These are phyloP conservation scores for Claviceps purpurea DNA, from an alignment of 2,329 filamentous ascomycete species.

Conservation along the genomic window DNA sequence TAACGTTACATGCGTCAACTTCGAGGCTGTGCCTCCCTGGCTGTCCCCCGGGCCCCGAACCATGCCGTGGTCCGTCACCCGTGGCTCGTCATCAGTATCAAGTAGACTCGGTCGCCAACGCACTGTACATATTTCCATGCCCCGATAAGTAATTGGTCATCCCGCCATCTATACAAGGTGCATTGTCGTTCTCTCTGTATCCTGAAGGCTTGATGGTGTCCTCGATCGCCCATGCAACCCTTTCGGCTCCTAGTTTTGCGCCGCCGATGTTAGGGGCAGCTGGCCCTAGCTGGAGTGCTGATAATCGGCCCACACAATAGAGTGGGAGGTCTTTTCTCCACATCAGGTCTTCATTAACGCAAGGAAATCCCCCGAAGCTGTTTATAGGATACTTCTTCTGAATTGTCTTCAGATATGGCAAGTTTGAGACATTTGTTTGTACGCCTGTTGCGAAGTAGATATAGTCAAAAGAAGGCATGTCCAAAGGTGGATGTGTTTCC, in stretches of 20 bases:
- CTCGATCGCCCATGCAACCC: conserved; percentile 57
- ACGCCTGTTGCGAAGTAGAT: conserved; percentile 68
- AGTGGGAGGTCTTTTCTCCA: conserved; percentile 62
- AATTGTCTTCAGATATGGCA: conserved; percentile 50
- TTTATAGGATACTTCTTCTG: conserved; percentile 46
- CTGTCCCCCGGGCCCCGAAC: not conserved
- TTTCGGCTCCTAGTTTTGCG: conserved; percentile 57
- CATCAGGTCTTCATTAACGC: conserved; percentile 62
- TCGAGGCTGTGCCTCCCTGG: not conserved
- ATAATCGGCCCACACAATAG: conserved; percentile 57
- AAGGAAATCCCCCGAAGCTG: conserved; percentile 53
- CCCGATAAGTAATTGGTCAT: conserved; percentile 20
- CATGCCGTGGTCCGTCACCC: no score
- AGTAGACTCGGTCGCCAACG: conserved; percentile 9
- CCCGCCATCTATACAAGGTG: conserved; percentile 1
- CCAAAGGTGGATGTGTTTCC: conserved; percentile 37
- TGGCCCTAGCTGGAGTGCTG: conserved; percentile 54
- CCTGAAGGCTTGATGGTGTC: conserved; percentile 27
- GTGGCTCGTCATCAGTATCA: not conserved
- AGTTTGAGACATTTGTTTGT: conserved; percentile 43
- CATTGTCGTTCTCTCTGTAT: conserved; percentile 1
- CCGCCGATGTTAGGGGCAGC: conserved; percentile 63
- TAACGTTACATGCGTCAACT: not conserved
- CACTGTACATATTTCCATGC: conserved; percentile 23
- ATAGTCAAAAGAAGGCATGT: conserved; percentile 48